A percentile compares a stretch with the other conserved stretches of the same genome.
Conservation (phyloP, 306 rosid genomes). For the Cyclanthera cordifolia region DNA sequence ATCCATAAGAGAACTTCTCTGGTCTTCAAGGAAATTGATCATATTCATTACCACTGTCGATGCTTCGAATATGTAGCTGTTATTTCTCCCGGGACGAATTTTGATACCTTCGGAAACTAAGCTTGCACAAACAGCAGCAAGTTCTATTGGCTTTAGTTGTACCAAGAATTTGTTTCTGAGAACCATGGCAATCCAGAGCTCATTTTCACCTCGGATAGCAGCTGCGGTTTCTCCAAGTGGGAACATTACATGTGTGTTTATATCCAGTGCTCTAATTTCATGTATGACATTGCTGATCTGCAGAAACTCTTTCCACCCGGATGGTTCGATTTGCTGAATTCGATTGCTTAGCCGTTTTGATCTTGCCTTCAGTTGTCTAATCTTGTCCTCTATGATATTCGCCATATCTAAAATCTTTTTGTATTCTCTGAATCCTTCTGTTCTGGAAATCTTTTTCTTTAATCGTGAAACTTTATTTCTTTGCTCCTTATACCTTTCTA, state of each 20-base stretch:
- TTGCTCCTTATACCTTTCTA: slow-evolving; percentile 65
- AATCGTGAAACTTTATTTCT: slow-evolving; percentile 78
- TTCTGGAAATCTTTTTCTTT: slow-evolving; percentile 68
- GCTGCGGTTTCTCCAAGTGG: slow-evolving; percentile 93
- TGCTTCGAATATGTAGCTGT: slow-evolving; percentile 64
- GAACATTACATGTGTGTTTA: slow-evolving; percentile 51
- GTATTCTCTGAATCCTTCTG: slow-evolving; percentile 75
- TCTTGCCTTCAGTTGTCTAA: slow-evolving; percentile 58
- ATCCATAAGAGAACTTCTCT: slow-evolving; percentile 35
- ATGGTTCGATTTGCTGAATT: slow-evolving; percentile 86
- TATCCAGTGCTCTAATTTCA: slow-evolving; percentile 69
- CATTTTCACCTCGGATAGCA: slow-evolving; percentile 93
- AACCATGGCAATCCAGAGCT: slow-evolving; percentile 95
- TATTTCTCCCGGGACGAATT: slow-evolving; percentile 68
- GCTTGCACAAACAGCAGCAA: slow-evolving; percentile 73
- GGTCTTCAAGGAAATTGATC: slow-evolving; percentile 45
- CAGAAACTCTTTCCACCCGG: slow-evolving; percentile 98
- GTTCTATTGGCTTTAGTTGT: slow-evolving; percentile 65
- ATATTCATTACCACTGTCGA: slow-evolving; percentile 40
- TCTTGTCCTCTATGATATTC: slow-evolving; percentile 62
- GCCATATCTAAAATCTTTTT: slow-evolving; percentile 51
- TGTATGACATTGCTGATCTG: slow-evolving; percentile 90
- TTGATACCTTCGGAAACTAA: slow-evolving; percentile 87
- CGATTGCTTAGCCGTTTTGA: slow-evolving; percentile 62
- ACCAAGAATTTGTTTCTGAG: slow-evolving; percentile 60